Evolutionary conservation across 2,329 filamentous ascomycete genomes (phyloP), one percentile per base, ranked within the genome.

Genomic region (Zarea fungicola): DNA sequence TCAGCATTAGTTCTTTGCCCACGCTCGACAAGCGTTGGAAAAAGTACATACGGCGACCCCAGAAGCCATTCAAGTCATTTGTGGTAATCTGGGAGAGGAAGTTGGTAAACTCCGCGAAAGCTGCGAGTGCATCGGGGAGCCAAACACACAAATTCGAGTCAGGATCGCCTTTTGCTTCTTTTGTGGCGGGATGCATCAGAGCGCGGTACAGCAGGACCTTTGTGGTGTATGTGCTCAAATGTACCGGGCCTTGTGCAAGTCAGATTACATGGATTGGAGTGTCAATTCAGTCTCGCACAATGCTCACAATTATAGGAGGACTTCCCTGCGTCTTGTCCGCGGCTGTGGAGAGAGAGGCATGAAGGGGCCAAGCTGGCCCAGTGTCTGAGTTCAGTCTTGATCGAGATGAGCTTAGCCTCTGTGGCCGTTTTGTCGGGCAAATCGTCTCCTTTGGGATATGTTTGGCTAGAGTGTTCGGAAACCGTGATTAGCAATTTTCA

Each of bases 131-230:
- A 1, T 54, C 57, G 5, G 56, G 48, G 16, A 71, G 61, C 60
- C 65, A 67, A 22, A 58, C 59, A 3, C 64, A 60, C 4, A 70
- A 62, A 31, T 61, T 67, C 0, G 68, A 71, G 2, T 58, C 55
- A 0, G 66, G 61, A 1, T 62, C 65, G 0, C 54, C 54, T 26
- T 72, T 73, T 6, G 72, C 65, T 2, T 60, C 61, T 42, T 65
- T 67, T 2, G 69, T 72, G 1, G 71, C 70, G 6, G 72, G 72
- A 13, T 65, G 67, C 69, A 75, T 73, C 1, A 75, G 60, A 0
- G 69, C 71, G 4, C 72, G 64, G 39, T 68, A 70, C 6, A 71
- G 60, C 0, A 75, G 62, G 2, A 67, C 67, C 39, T 72, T 64
- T 3, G 65, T 58, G 23, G 71, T 66, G 28, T 69, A 72, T 42